phyloP scores from a whole-genome alignment of 768 basidiomycete genomes.

The Mycena polygramma region DNA sequence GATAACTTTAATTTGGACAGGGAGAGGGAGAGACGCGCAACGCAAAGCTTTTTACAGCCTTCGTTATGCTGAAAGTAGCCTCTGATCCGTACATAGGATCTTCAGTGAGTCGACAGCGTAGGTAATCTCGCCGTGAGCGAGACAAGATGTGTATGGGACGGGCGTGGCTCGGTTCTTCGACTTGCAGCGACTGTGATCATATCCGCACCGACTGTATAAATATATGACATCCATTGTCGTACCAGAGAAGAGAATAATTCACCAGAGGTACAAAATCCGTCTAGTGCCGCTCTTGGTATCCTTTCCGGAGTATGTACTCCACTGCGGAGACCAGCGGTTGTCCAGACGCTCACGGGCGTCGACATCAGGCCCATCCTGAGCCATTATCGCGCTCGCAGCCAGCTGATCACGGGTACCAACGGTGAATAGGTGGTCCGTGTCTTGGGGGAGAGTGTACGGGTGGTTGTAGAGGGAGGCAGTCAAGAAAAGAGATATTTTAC shows the following conservation, averaged over 20 bases:
- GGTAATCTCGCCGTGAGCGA: constrained; percentile 24
- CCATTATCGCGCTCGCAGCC: constrained; percentile 1
- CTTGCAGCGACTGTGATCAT: constrained; percentile 10
- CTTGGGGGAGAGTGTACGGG: not conserved
- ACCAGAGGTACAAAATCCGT: constrained; percentile 2
- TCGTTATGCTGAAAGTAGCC: constrained; percentile 18
- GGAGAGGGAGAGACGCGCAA: too few species aligned
- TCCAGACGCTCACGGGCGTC: constrained; percentile 1
- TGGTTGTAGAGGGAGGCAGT: not conserved
- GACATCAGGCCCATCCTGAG: constrained; percentile 1
- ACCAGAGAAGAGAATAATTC: too few species aligned
- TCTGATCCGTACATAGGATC: constrained; percentile 17
- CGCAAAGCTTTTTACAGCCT: too few species aligned
- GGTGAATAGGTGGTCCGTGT: not conserved
- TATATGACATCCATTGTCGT: too few species aligned
- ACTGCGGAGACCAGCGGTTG: constrained; percentile 10
- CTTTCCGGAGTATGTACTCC: not conserved
- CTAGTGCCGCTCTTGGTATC: not conserved
- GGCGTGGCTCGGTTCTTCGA: constrained; percentile 3
- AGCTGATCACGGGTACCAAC: too few species aligned
- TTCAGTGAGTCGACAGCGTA: not conserved
- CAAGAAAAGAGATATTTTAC: not conserved
- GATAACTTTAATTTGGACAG: too few species aligned
- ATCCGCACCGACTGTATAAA: constrained; percentile 20
- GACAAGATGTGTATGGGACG: not conserved